Percentiles rank a stretch among this genome's conserved stretches.
phyloP scores from a whole-genome alignment of 345 rosid genomes.

The Boechera stricta region DNA sequence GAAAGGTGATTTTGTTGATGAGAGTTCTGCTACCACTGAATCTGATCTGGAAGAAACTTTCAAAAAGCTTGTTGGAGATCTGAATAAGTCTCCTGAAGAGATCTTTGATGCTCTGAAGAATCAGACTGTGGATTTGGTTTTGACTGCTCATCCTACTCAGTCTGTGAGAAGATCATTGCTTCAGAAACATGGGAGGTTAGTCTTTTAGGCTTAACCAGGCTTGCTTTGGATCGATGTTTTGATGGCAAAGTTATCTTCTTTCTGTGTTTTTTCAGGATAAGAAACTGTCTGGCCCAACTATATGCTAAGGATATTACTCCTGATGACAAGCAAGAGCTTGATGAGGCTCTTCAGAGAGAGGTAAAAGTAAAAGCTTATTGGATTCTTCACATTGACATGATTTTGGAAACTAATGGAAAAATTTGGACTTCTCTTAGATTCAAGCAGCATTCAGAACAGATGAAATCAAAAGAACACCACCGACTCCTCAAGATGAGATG shows the following conservation, averaged over 20 bases:
- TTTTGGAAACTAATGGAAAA: not conserved
- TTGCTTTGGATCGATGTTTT: conserved; percentile 10
- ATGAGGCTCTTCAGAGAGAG: conserved; percentile 96
- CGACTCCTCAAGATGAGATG: conserved; percentile 99
- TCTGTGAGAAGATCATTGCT: conserved; percentile 95
- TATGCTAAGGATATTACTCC: conserved; percentile 96
- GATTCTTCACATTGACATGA: conserved; percentile 19
- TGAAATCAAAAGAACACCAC: conserved; percentile 97
- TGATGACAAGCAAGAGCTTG: conserved; percentile 98
- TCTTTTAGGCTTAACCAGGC: not conserved
- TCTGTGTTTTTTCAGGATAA: conserved; percentile 56
- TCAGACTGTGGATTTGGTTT: conserved; percentile 96
- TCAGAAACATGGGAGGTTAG: conserved; percentile 92
- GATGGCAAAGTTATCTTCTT: conserved; percentile 29
- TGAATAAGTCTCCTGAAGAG: conserved; percentile 91
- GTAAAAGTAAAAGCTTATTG: conserved; percentile 42
- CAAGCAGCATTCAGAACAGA: conserved; percentile 99
- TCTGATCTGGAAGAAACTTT: conserved; percentile 94
- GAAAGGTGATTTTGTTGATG: conserved; percentile 85
- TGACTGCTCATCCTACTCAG: conserved; percentile 99
- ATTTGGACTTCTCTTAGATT: conserved; percentile 51
- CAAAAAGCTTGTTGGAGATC: conserved; percentile 78
- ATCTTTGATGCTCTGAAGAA: conserved; percentile 94
- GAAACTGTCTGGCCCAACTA: conserved; percentile 82
- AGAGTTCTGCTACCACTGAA: conserved; percentile 87